Conservation (phyloP, 2,329 filamentous ascomycete genomes). For the Curvularia sp. region DNA sequence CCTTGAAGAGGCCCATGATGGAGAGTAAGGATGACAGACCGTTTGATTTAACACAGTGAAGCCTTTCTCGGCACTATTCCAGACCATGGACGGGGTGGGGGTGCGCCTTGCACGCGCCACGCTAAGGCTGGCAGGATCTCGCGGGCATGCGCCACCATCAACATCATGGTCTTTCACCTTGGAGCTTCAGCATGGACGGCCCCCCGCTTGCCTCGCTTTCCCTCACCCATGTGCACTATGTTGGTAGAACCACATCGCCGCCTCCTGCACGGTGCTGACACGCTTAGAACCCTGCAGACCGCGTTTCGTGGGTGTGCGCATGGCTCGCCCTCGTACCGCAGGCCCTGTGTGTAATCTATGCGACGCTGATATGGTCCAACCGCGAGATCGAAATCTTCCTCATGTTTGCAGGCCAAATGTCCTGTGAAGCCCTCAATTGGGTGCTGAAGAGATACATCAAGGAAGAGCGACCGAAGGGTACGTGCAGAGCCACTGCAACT, state of each 20-base stretch:
- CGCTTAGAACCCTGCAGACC: constrained; percentile 82
- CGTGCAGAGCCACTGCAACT: constrained; percentile 35
- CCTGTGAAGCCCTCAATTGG: constrained; percentile 91
- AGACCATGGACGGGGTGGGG: not conserved
- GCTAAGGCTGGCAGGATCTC: constrained; percentile 16
- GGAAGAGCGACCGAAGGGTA: constrained; percentile 84
- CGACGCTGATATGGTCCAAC: constrained; percentile 86
- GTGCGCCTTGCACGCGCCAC: constrained; percentile 4
- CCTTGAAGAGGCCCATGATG: constrained; percentile 28
- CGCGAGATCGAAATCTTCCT: constrained; percentile 88
- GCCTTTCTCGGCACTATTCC: not conserved
- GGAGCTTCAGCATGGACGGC: constrained; percentile 52
- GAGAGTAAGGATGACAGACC: constrained; percentile 8
- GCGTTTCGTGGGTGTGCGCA: constrained; percentile 84
- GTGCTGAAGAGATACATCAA: constrained; percentile 87
- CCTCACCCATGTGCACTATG: constrained; percentile 95
- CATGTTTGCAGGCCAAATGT: constrained; percentile 91
- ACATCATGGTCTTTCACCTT: constrained; percentile 1
- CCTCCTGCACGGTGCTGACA: constrained; percentile 25
- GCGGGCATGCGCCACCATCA: constrained; percentile 12
- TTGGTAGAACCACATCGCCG: constrained; percentile 54
- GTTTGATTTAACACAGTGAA: not conserved
- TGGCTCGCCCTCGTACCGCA: constrained; percentile 95
- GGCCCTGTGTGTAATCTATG: constrained; percentile 87
- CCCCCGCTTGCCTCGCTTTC: constrained; percentile 84